phyloP scores from a whole-genome alignment of 2,329 filamentous ascomycete genomes.

The Camptophora hylomeconis region DNA sequence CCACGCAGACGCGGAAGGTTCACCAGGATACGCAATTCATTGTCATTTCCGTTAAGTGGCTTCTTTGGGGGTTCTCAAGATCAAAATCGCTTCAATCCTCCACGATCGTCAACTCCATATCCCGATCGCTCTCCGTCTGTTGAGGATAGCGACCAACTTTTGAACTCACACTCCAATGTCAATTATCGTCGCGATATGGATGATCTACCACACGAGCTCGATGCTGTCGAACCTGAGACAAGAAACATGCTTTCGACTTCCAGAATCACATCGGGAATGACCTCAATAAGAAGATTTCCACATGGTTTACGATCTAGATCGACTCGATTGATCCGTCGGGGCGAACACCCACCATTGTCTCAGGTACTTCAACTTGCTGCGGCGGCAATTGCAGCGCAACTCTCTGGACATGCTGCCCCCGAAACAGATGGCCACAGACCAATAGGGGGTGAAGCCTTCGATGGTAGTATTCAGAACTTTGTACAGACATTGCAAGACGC shows the following conservation, averaged over 20 bases:
- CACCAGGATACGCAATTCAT: slow-evolving; percentile 30
- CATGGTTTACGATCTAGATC: slow-evolving; percentile 38
- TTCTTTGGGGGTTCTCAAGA: slow-evolving; percentile 28
- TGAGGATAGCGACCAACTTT: slow-evolving; percentile 23
- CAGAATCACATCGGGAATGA: slow-evolving; percentile 20
- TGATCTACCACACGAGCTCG: slow-evolving; percentile 26
- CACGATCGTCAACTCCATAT: slow-evolving; percentile 18
- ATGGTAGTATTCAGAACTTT: slow-evolving; percentile 51
- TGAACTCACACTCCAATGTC: slow-evolving; percentile 24
- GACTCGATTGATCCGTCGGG: slow-evolving; percentile 38
- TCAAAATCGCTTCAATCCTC: slow-evolving; percentile 17
- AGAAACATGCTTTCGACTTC: slow-evolving; percentile 20
- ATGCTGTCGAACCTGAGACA: slow-evolving; percentile 27
- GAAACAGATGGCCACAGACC: slow-evolving; percentile 42
- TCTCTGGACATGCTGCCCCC: slow-evolving; percentile 47
- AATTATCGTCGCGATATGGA: slow-evolving; percentile 30
- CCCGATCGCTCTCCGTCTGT: slow-evolving; percentile 19
- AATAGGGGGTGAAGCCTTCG: slow-evolving; percentile 41
- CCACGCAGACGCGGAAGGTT: slow-evolving; percentile 21
- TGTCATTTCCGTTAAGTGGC: slow-evolving; percentile 30
- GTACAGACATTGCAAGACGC: slow-evolving; percentile 50
- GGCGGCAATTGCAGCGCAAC: slow-evolving; percentile 49
- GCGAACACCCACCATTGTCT: slow-evolving; percentile 51
- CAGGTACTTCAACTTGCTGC: slow-evolving; percentile 50
- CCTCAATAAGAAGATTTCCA: slow-evolving; percentile 26